Evolutionary conservation across 2,329 filamentous ascomycete species (phyloP).

Genomic region (Colletotrichum endophyticum): DNA sequence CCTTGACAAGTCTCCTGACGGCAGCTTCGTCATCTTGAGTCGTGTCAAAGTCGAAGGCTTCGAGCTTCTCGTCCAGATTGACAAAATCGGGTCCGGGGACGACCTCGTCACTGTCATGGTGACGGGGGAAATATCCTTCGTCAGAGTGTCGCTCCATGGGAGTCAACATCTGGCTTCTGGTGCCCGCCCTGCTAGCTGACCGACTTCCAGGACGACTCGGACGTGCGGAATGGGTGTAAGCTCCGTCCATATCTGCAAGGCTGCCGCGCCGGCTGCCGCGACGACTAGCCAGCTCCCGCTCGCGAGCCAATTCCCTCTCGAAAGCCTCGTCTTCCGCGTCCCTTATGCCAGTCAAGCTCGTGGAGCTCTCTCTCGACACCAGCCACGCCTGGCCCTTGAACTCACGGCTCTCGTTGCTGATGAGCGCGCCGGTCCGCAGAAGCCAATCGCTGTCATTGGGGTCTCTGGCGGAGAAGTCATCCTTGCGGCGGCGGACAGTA

Average conservation of each 20-base stretch:
- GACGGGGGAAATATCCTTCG: constrained; percentile 48
- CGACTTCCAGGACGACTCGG: constrained; percentile 45
- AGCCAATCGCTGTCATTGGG: constrained; percentile 68
- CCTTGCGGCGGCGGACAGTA: constrained; percentile 15
- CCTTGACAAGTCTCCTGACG: constrained; percentile 60
- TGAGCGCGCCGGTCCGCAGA: constrained; percentile 64
- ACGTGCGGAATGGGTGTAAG: constrained; percentile 23
- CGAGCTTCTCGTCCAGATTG: constrained; percentile 64
- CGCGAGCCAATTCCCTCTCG: constrained; percentile 55
- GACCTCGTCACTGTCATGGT: constrained; percentile 35
- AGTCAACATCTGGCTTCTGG: constrained; percentile 48
- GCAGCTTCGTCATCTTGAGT: constrained; percentile 62
- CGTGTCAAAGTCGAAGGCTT: constrained; percentile 56
- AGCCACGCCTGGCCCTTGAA: constrained; percentile 75
- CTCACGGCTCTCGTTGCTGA: constrained; percentile 67
- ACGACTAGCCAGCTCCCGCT: constrained; percentile 54
- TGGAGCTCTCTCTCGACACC: constrained; percentile 68
- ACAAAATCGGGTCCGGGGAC: constrained; percentile 66
- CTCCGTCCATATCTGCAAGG: constrained; percentile 40
- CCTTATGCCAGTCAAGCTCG: constrained; percentile 58
- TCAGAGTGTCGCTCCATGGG: constrained; percentile 43
- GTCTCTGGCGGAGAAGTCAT: constrained; percentile 29
- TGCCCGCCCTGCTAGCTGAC: constrained; percentile 51
- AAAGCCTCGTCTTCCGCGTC: constrained; percentile 59
- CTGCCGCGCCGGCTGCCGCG: constrained; percentile 53